Conservation (phyloP, 2,329 filamentous ascomycete genomes). For the Cytospora leucostoma region DNA sequence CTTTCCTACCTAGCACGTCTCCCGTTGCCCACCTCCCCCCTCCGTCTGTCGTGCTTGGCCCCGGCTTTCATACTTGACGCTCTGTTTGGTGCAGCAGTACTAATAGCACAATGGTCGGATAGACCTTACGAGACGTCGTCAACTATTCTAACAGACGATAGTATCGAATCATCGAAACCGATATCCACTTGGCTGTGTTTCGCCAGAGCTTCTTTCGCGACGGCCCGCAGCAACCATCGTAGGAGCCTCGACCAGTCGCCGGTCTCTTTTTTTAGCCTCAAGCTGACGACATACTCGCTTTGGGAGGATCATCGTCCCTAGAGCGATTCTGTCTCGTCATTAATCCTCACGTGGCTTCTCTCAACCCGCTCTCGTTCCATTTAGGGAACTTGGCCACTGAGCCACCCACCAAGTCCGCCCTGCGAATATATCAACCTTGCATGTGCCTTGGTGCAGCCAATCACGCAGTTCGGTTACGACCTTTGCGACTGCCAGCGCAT, state of each 20-base stretch:
- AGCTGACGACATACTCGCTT: neutral
- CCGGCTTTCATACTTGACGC: slow-evolving; percentile 40
- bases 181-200: slow-evolving; percentile 36
- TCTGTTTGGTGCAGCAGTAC: slow-evolving; percentile 34
- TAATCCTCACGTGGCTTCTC: slow-evolving; percentile 48
- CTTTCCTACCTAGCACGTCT: slow-evolving; percentile 34
- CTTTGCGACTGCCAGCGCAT: slow-evolving; percentile 62
- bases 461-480: slow-evolving; percentile 54
- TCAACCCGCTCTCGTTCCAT: slow-evolving; percentile 39
- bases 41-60: slow-evolving; percentile 23
- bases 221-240: slow-evolving; percentile 36
- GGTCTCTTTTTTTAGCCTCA: neutral
- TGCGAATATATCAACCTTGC: slow-evolving; percentile 56
- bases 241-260: slow-evolving; percentile 30
- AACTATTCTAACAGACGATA: slow-evolving; percentile 36
- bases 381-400: slow-evolving; percentile 35
- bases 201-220: slow-evolving; percentile 35
- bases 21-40: slow-evolving; percentile 33
- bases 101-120: slow-evolving; percentile 46
- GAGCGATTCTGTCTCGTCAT: slow-evolving; percentile 13
- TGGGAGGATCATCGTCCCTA: slow-evolving; percentile 24
- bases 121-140: slow-evolving; percentile 40
- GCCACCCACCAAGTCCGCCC: slow-evolving; percentile 40
- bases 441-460: slow-evolving; percentile 59
- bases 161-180: slow-evolving; percentile 34